Percentiles rank a stretch among this genome's conserved stretches.
phyloP scores from a whole-genome alignment of 2,329 filamentous ascomycete species.

The Penicillium freii region DNA sequence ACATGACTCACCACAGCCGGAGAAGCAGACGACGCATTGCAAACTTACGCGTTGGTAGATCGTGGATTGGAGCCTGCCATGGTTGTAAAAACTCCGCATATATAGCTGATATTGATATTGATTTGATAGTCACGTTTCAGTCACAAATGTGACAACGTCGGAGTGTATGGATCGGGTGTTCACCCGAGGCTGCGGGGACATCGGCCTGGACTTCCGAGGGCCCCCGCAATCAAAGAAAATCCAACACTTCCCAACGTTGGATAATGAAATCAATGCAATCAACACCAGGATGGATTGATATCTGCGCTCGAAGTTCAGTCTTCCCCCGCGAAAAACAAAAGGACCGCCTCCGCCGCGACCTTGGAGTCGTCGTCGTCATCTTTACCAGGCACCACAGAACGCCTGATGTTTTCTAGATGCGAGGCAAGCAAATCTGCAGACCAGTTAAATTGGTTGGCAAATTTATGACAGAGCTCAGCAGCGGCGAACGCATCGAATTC shows the following conservation, averaged over 20 bases:
- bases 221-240: not conserved
- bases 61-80: slow-evolving; percentile 2
- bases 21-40: not conserved
- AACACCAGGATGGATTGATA: not conserved
- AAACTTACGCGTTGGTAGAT: slow-evolving; percentile 10
- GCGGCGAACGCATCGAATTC: slow-evolving; percentile 27
- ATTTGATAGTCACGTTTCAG: not conserved
- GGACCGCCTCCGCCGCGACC: slow-evolving; percentile 28
- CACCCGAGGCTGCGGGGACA: slow-evolving; percentile 2
- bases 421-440: slow-evolving; percentile 3
- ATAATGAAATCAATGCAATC: not conserved
- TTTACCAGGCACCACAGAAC: not conserved
- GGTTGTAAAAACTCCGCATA: not conserved
- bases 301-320: not conserved
- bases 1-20: not conserved
- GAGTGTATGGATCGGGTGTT: not conserved
- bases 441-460: slow-evolving; percentile 21
- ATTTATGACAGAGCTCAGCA: slow-evolving; percentile 21
- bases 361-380: slow-evolving; percentile 28
- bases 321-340: slow-evolving; percentile 27
- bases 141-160: not conserved
- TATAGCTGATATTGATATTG: not conserved
- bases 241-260: not conserved
- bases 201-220: slow-evolving; percentile 2
- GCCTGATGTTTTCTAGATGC: slow-evolving; percentile 20